Conservation (phyloP, 176 grass and related monocot species). For the Hordeum vulgare region MorexV3_pseudomolecules_assembly NC_058519.1:490919549-490920048, state of each 20-base stretch:
- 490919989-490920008: neutral
- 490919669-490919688: neutral
- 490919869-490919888: slow-evolving; percentile 49
- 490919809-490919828: slow-evolving; percentile 28
- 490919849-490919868: slow-evolving; percentile 14
- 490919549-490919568: slow-evolving; percentile 1
- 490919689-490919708: slow-evolving; percentile 6
- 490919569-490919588: neutral
- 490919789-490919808: slow-evolving; percentile 10
- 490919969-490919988: neutral
- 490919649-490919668: neutral
- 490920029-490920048: neutral
- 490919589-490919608: slow-evolving; percentile 33
- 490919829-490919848: slow-evolving; percentile 1
- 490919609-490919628: slow-evolving; percentile 36
- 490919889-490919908: slow-evolving; percentile 47
- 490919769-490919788: neutral
- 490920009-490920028: neutral
- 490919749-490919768: neutral
- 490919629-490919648: slow-evolving; percentile 18
- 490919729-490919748: neutral
- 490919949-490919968: slow-evolving; percentile 43
- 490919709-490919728: slow-evolving; percentile 9
- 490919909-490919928: slow-evolving; percentile 18
- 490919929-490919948: slow-evolving; percentile 17